Conservation (phyloP, 2,329 filamentous ascomycete genomes). For the Myriosclerotinia curreyana region DNA sequence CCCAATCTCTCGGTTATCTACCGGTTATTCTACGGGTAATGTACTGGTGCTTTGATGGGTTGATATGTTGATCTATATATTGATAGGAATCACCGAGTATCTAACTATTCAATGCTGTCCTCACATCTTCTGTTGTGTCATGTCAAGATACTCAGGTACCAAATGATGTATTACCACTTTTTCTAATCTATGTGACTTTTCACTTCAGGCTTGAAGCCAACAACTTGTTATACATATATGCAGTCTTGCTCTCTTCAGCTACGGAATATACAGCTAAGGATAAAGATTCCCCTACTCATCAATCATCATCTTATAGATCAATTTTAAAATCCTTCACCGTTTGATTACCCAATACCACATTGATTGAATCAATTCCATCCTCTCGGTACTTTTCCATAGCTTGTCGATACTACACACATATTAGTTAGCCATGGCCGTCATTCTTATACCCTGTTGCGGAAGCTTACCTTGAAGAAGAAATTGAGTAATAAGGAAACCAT, state of each 20-base stretch:
- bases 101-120: background rate
- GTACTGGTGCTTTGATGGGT: background rate
- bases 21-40: constrained; percentile 10
- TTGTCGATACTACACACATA: constrained; percentile 29
- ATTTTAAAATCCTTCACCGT: constrained; percentile 15
- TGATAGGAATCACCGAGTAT: constrained; percentile 7
- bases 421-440: constrained; percentile 20
- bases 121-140: background rate
- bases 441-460: background rate
- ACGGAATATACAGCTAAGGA: constrained; percentile 2
- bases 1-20: constrained; percentile 9
- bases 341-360: constrained; percentile 18
- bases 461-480: constrained; percentile 75
- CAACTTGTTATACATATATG: constrained; percentile 13
- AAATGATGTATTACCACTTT: background rate
- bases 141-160: background rate
- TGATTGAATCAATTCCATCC: background rate
- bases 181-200: constrained; percentile 3
- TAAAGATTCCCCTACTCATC: constrained; percentile 5
- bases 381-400: constrained; percentile 26
- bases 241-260: background rate
- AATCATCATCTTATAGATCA: constrained; percentile 21
- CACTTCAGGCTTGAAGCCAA: background rate
- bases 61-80: background rate
- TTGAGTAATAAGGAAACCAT: constrained; percentile 79